These are phyloP conservation scores for Senna tora DNA, from an alignment of 306 rosid genomes.

Conservation along the genomic window DNA sequence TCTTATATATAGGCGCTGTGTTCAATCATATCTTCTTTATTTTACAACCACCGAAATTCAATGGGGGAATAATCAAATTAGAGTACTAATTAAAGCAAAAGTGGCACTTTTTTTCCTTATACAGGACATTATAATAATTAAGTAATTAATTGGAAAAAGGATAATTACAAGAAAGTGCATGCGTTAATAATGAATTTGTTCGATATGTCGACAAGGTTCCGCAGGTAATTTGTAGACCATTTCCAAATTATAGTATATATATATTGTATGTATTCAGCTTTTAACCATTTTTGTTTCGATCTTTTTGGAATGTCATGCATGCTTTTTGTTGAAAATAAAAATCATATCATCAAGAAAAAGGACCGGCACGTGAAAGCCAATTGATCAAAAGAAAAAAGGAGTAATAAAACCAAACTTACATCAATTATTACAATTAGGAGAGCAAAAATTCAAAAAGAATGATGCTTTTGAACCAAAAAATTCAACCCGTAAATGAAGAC, in stretches of 20 bases:
- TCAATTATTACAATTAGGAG: not conserved
- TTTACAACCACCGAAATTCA: conserved; percentile 42
- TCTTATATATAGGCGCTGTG: too few relatives aligned
- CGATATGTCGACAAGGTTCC: conserved; percentile 23
- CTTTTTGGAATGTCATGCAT: conserved; percentile 27
- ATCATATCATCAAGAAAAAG: not conserved
- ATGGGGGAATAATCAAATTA: conserved; percentile 29
- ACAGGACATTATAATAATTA: too few relatives aligned
- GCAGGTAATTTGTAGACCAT: conserved; percentile 27
- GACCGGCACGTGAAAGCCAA: too few relatives aligned
- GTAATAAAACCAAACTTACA: too few relatives aligned
- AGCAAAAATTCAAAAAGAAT: conserved; percentile 34
- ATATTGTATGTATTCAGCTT: not conserved
- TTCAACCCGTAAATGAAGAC: conserved; percentile 55
- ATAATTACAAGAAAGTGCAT: not conserved
- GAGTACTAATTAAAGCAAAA: conserved; percentile 29
- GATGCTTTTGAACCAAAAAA: conserved; percentile 29
- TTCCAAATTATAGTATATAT: conserved; percentile 8
- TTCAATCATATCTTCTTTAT: not conserved
- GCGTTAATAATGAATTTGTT: not conserved
- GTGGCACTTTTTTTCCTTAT: conserved; percentile 28
- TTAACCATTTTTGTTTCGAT: not conserved
- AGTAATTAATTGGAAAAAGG: too few relatives aligned
- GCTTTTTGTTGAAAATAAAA: not conserved
- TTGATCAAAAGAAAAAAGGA: too few relatives aligned